Conservation (phyloP, 148 eudicot species). For the Pouteria glomerata region DNA sequence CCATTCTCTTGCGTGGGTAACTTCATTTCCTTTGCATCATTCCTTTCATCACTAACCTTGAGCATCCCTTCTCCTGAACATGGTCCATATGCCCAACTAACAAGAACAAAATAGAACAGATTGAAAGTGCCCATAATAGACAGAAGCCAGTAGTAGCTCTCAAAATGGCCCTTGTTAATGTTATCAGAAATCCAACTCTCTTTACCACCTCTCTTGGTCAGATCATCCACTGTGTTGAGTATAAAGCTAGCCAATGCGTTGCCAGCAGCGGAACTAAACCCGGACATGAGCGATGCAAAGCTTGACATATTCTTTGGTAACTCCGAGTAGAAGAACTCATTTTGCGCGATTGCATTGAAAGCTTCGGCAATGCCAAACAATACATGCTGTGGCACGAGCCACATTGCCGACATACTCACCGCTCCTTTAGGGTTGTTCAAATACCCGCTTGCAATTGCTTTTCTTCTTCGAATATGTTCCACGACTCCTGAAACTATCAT, state of each 20-base stretch:
- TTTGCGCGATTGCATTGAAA: slow-evolving; percentile 60
- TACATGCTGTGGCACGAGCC: slow-evolving; percentile 50
- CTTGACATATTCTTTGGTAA: slow-evolving; percentile 89
- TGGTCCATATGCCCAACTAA: slow-evolving; percentile 81
- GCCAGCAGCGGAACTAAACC: slow-evolving; percentile 65
- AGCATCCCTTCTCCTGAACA: slow-evolving; percentile 27
- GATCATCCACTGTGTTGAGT: slow-evolving; percentile 34
- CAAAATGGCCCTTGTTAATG: slow-evolving; percentile 69
- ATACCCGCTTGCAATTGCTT: slow-evolving; percentile 41
- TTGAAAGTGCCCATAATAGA: slow-evolving; percentile 52
- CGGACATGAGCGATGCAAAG: slow-evolving; percentile 47
- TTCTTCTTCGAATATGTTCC: slow-evolving; percentile 48
- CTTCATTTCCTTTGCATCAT: slow-evolving; percentile 23
- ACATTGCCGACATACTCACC: slow-evolving; percentile 66
- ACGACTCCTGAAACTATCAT: slow-evolving; percentile 57
- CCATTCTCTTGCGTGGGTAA: slow-evolving; percentile 22
- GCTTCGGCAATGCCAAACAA: slow-evolving; percentile 80
- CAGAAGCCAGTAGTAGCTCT: slow-evolving; percentile 71
- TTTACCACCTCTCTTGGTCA: slow-evolving; percentile 40
- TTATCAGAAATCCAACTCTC: slow-evolving; percentile 66
- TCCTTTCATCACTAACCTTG: slow-evolving; percentile 19
- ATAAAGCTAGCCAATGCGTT: slow-evolving; percentile 54
- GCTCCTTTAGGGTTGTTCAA: slow-evolving; percentile 28
- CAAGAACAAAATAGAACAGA: slow-evolving; percentile 44
- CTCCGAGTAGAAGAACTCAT: slow-evolving; percentile 76